These are phyloP conservation scores for Gynostemma pentaphyllum DNA, from an alignment of 306 rosid genomes.

Conservation along the genomic window DNA sequence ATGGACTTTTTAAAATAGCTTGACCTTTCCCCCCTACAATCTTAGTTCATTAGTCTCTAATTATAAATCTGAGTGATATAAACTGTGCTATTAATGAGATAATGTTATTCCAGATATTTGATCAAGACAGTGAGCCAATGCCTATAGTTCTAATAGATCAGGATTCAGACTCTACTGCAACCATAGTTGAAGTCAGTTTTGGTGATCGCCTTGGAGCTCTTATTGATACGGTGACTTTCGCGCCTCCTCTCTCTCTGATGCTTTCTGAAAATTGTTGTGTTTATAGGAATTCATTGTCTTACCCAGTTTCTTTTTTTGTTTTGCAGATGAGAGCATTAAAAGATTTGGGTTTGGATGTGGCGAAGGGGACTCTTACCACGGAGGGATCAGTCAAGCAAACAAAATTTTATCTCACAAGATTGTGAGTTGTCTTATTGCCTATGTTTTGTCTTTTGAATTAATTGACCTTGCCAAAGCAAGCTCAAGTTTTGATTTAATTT, in stretches of 20 bases:
- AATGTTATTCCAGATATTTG: slow-evolving; percentile 41
- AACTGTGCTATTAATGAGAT: slow-evolving; percentile 14
- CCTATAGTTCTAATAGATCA: slow-evolving; percentile 80
- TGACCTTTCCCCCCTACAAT: neutral
- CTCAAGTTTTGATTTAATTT: neutral
- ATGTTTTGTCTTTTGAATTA: neutral
- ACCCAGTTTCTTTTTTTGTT: slow-evolving; percentile 17
- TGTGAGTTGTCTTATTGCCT: slow-evolving; percentile 35
- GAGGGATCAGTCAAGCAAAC: slow-evolving; percentile 73
- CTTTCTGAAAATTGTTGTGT: neutral
- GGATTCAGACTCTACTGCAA: slow-evolving; percentile 74
- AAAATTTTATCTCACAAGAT: slow-evolving; percentile 51
- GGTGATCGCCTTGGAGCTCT: slow-evolving; percentile 99
- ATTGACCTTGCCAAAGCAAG: no score
- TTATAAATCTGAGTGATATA: neutral
- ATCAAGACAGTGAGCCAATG: slow-evolving; percentile 46
- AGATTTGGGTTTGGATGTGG: slow-evolving; percentile 82
- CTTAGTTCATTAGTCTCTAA: neutral
- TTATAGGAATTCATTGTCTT: slow-evolving; percentile 17
- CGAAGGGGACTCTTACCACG: slow-evolving; percentile 78
- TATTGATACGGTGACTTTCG: slow-evolving; percentile 64
- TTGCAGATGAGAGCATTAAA: slow-evolving; percentile 78
- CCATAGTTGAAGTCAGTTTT: slow-evolving; percentile 84
- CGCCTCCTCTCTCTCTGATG: slow-evolving; percentile 5
- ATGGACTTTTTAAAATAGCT: neutral